These are phyloP conservation scores for Hortiboletus flavorubellus DNA, from an alignment of 768 basidiomycete species.

Conservation along the genomic window DNA sequence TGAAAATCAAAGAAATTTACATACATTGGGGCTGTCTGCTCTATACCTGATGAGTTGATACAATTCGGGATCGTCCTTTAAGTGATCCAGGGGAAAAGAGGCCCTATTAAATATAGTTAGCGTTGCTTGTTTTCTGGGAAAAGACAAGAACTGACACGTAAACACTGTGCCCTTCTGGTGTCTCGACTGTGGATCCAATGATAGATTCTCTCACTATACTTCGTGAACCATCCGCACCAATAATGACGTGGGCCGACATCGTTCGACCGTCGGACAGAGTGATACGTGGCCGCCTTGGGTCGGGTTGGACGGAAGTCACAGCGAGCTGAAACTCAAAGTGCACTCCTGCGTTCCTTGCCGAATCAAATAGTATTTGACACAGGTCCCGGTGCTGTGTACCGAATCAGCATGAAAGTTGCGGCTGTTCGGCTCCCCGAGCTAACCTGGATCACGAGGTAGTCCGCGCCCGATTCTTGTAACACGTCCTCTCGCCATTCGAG, in stretches of 20 bases:
- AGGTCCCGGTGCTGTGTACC: slow-evolving; percentile 50
- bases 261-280: slow-evolving; percentile 42
- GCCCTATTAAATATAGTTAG: slow-evolving; percentile 30
- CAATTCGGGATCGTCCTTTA: slow-evolving; percentile 45
- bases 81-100: slow-evolving; percentile 38
- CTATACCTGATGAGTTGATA: slow-evolving; percentile 27
- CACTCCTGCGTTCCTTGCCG: slow-evolving; percentile 48
- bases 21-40: slow-evolving; percentile 22
- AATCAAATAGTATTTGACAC: slow-evolving; percentile 44
- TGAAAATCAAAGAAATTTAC: background rate
- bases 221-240: slow-evolving; percentile 60
- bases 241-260: slow-evolving; percentile 50
- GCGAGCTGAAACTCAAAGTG: slow-evolving; percentile 44
- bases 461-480: slow-evolving; percentile 49
- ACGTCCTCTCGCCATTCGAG: slow-evolving; percentile 49
- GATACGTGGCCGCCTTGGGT: slow-evolving; percentile 29
- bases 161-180: slow-evolving; percentile 34
- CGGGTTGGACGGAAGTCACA: slow-evolving; percentile 34
- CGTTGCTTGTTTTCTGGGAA: slow-evolving; percentile 3
- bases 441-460: slow-evolving; percentile 53
- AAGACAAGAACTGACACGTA: slow-evolving; percentile 40
- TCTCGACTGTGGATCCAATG: slow-evolving; percentile 30
- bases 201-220: slow-evolving; percentile 41
- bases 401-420: background rate
- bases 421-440: background rate